A percentile compares a stretch with the other conserved stretches of the same genome.
phyloP scores from a whole-genome alignment of 352 stramenopile genomes.

The Plasmopara muralis region DNA sequence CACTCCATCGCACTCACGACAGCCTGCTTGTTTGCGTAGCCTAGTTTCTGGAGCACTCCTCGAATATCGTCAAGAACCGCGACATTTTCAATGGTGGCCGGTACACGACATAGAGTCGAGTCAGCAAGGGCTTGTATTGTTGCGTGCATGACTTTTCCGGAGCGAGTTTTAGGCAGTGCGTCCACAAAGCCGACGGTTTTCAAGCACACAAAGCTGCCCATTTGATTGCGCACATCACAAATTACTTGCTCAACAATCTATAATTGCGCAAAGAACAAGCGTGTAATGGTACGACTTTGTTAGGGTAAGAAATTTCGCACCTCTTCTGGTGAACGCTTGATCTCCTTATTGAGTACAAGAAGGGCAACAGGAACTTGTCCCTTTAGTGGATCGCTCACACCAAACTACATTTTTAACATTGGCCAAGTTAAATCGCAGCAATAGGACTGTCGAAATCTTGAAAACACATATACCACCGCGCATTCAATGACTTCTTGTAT shows the following conservation, averaged over 20 bases:
- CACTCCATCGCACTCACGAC: too few relatives aligned
- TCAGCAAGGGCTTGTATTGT: conserved; percentile 51
- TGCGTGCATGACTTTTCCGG: conserved; percentile 44
- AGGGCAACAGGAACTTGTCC: conserved; percentile 38
- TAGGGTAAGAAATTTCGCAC: conserved; percentile 2
- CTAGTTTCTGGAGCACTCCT: conserved; percentile 28
- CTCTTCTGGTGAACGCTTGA: conserved; percentile 28
- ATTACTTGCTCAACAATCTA: conserved; percentile 38
- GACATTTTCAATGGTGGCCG: conserved; percentile 48
- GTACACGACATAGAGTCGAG: conserved; percentile 32
- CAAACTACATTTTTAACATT: conserved; percentile 24
- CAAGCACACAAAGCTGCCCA: conserved; percentile 50
- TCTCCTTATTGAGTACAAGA: conserved; percentile 39
- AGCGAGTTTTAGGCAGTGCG: conserved; percentile 45
- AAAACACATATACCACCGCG: conserved; percentile 49
- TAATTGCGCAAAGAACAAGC: conserved; percentile 2
- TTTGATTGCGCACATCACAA: conserved; percentile 32
- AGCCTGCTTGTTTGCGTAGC: conserved; percentile 26
- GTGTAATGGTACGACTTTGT: not conserved
- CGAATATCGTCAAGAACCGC: conserved; percentile 35
- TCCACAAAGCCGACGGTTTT: conserved; percentile 38
- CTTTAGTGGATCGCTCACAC: conserved; percentile 37
- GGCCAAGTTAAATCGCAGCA: not conserved
- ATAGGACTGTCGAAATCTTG: not conserved
- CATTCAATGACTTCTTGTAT: conserved; percentile 84